Percentiles rank a stretch among this genome's conserved stretches.
phyloP scores from a whole-genome alignment of 1,139 yeast species.

The Lodderomyces parapsilosis region DNA sequence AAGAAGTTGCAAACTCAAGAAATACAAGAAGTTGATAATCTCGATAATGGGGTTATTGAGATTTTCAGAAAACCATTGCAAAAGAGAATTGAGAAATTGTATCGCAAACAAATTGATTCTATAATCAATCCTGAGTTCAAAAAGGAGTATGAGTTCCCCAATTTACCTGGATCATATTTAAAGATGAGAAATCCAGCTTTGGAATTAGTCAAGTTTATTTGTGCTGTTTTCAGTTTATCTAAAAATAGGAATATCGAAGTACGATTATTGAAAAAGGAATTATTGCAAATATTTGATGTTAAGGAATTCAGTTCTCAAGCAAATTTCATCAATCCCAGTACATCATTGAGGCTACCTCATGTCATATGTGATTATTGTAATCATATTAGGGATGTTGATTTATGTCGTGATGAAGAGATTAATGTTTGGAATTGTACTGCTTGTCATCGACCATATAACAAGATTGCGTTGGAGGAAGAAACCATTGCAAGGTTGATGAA shows the following conservation, averaged over 20 bases:
- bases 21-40: slow-evolving; percentile 28
- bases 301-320: slow-evolving; percentile 84
- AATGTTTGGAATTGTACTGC: slow-evolving; percentile 65
- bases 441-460: slow-evolving; percentile 66
- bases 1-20: slow-evolving; percentile 31
- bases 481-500: slow-evolving; percentile 64
- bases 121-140: slow-evolving; percentile 65
- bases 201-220: slow-evolving; percentile 72
- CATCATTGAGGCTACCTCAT: slow-evolving; percentile 63
- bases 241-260: slow-evolving; percentile 66
- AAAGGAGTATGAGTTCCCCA: slow-evolving; percentile 69
- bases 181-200: slow-evolving; percentile 68
- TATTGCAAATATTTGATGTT: slow-evolving; percentile 70
- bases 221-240: slow-evolving; percentile 73
- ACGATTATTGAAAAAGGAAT: slow-evolving; percentile 69
- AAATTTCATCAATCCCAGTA: slow-evolving; percentile 72
- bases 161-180: slow-evolving; percentile 67
- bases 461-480: slow-evolving; percentile 73
- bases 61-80: slow-evolving; percentile 62
- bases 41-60: slow-evolving; percentile 43
- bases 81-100: slow-evolving; percentile 64
- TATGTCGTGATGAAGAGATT: slow-evolving; percentile 64
- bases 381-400: slow-evolving; percentile 70
- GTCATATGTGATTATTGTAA: slow-evolving; percentile 82
- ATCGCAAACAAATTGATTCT: slow-evolving; percentile 69